Conservation (phyloP, 371 early-diverging fungal genomes). For the Batrachochytrium dendrobatidis region DNA sequence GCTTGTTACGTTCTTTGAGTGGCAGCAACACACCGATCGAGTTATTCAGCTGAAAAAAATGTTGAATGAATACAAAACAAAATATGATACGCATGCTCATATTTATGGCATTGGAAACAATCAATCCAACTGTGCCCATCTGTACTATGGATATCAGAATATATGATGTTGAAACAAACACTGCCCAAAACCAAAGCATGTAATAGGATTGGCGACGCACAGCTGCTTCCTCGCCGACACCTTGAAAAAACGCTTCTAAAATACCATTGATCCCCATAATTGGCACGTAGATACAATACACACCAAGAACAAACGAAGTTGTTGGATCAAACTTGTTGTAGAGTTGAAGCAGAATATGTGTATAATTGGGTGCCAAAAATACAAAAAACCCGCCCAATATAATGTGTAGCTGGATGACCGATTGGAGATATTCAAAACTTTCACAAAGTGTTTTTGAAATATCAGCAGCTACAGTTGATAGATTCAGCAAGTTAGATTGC, state of each 20-base stretch:
- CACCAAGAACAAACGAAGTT: conserved; percentile 38
- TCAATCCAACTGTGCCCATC: conserved; percentile 70
- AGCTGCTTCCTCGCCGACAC: conserved; percentile 61
- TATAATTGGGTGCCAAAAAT: conserved; percentile 78
- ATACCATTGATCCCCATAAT: conserved; percentile 93
- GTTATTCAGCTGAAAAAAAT: conserved; percentile 9
- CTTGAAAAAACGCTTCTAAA: conserved; percentile 87
- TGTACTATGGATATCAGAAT: conserved; percentile 41
- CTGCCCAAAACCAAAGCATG: conserved; percentile 69
- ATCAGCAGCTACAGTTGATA: neutral
- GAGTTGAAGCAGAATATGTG: conserved; percentile 60
- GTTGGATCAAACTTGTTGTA: conserved; percentile 55
- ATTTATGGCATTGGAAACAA: conserved; percentile 81
- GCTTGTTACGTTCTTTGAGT: conserved; percentile 19
- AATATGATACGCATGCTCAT: conserved; percentile 69
- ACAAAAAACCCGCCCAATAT: conserved; percentile 73
- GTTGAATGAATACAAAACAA: conserved; percentile 55
- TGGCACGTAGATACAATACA: conserved; percentile 83
- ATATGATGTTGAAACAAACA: conserved; percentile 48
- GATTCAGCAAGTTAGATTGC: conserved; percentile 25
- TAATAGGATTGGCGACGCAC: conserved; percentile 55
- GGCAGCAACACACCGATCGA: conserved; percentile 9
- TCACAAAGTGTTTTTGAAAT: neutral
- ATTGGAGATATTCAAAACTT: conserved; percentile 39
- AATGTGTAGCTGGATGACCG: conserved; percentile 67